Evolutionary conservation across 2,329 filamentous ascomycete genomes (phyloP).

Genomic region (Aureobasidium sp.): DNA sequence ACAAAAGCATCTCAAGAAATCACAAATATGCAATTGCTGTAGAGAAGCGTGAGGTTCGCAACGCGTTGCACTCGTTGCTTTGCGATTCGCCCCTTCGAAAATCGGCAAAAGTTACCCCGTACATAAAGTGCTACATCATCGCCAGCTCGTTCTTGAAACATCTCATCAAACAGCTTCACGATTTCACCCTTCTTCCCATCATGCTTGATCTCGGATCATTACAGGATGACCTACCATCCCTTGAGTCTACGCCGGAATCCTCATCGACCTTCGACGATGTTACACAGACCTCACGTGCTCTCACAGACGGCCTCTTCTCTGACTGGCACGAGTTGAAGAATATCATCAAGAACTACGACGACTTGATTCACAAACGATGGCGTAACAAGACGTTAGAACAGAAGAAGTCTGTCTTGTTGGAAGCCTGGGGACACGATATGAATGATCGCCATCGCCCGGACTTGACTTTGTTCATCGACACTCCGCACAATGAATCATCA

Average conservation of each 20-base stretch:
- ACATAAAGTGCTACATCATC: not conserved
- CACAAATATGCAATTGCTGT: not conserved
- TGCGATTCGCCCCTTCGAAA: not conserved
- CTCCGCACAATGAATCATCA: conserved; percentile 20
- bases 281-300: not conserved
- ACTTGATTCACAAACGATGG: conserved; percentile 48
- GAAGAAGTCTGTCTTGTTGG: conserved; percentile 39
- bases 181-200: not conserved
- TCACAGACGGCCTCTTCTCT: conserved; percentile 28
- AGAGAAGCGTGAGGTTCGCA: not conserved
- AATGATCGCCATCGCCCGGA: conserved; percentile 46
- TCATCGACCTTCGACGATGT: not conserved
- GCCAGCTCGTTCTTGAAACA: not conserved
- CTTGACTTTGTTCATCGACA: conserved; percentile 30
- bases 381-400: conserved; percentile 46
- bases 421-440: conserved; percentile 44
- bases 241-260: not conserved
- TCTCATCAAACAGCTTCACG: not conserved
- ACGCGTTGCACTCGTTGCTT: not conserved
- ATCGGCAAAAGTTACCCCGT: not conserved
- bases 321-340: conserved; percentile 32
- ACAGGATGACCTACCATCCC: not conserved
- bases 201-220: conserved; percentile 7
- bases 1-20: not conserved
- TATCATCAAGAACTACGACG: conserved; percentile 46